Conservation (phyloP, 2,329 filamentous ascomycete species). For the Penicillium italicum region DNA sequence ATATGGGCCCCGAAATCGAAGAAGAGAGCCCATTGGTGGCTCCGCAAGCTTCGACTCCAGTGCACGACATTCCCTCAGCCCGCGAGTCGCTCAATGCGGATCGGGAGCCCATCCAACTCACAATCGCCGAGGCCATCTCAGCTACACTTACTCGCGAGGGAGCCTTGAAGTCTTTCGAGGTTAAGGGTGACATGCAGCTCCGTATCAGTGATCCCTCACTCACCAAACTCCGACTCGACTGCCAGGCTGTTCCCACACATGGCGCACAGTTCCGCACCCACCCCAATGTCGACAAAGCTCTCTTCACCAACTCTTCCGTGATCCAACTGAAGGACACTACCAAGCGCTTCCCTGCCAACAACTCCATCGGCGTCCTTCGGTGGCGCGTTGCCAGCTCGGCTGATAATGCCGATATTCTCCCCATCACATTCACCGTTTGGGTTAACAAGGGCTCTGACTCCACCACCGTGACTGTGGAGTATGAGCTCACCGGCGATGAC, state of each 20-base stretch:
- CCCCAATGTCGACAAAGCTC: slow-evolving; percentile 87
- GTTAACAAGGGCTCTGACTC: slow-evolving; percentile 81
- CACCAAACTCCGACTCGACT: slow-evolving; percentile 84
- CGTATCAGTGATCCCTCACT: slow-evolving; percentile 84
- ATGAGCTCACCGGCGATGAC: slow-evolving; percentile 81
- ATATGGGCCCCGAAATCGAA: slow-evolving; percentile 82
- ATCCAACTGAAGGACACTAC: slow-evolving; percentile 87
- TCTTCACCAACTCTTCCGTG: slow-evolving; percentile 75
- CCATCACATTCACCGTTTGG: slow-evolving; percentile 97
- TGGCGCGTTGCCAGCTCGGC: slow-evolving; percentile 79
- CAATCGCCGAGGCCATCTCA: slow-evolving; percentile 82
- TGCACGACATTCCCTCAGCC: slow-evolving; percentile 51
- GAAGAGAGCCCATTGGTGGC: slow-evolving; percentile 67
- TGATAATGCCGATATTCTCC: slow-evolving; percentile 75
- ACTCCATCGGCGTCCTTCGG: slow-evolving; percentile 84
- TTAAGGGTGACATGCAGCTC: slow-evolving; percentile 89
- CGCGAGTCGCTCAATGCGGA: slow-evolving; percentile 65
- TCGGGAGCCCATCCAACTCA: slow-evolving; percentile 81
- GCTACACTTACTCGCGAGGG: slow-evolving; percentile 88
- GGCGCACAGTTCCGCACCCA: slow-evolving; percentile 92
- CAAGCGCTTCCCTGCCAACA: slow-evolving; percentile 91
- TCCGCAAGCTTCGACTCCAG: slow-evolving; percentile 52
- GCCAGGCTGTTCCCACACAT: slow-evolving; percentile 71
- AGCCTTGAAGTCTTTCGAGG: slow-evolving; percentile 75
- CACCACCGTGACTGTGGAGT: slow-evolving; percentile 90